A percentile compares a stretch with the other conserved stretches of the same genome.
These are phyloP conservation scores for Fonsecaea pedrosoi DNA, from an alignment of 2,329 filamentous ascomycete species.

Conservation along the genomic window DNA sequence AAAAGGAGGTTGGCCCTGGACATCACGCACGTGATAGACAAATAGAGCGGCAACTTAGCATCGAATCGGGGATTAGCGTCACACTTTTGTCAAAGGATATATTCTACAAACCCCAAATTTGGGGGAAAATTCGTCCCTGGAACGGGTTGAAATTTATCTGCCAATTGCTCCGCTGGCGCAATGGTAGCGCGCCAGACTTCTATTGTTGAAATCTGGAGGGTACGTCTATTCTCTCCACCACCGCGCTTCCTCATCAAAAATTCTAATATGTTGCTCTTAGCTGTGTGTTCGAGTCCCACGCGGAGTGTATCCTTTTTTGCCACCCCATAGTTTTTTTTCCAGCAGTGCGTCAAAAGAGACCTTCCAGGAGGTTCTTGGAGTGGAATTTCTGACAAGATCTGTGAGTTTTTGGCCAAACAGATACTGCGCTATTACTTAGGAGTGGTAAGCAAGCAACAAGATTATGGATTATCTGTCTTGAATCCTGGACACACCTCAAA, in stretches of 20 bases:
- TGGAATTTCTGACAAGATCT: background rate
- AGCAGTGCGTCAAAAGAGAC: background rate
- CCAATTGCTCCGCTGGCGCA: slow-evolving; percentile 27
- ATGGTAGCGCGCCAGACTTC: slow-evolving; percentile 34
- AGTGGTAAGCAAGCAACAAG: background rate
- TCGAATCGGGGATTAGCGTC: too few relatives aligned
- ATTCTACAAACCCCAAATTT: background rate
- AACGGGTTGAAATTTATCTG: slow-evolving; percentile 3
- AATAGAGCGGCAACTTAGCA: too few relatives aligned
- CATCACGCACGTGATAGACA: too few relatives aligned
- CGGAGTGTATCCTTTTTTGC: slow-evolving; percentile 12
- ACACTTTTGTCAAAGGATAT: background rate
- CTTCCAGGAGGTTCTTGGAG: background rate
- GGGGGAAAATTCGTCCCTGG: slow-evolving; percentile 2
- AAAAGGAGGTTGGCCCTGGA: too few relatives aligned
- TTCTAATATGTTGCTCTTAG: slow-evolving; percentile 5
- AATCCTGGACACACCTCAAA: background rate
- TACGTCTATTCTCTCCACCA: slow-evolving; percentile 8
- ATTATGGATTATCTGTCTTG: background rate
- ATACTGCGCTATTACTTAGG: background rate
- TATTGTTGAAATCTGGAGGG: slow-evolving; percentile 22
- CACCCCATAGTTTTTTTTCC: too few relatives aligned
- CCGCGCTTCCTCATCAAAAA: background rate
- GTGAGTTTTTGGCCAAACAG: background rate
- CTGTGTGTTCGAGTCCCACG: slow-evolving; percentile 32